Base-by-base conservation (phyloP, 2,329 filamentous ascomycete species). In the Thelonectria blattea region DNA sequence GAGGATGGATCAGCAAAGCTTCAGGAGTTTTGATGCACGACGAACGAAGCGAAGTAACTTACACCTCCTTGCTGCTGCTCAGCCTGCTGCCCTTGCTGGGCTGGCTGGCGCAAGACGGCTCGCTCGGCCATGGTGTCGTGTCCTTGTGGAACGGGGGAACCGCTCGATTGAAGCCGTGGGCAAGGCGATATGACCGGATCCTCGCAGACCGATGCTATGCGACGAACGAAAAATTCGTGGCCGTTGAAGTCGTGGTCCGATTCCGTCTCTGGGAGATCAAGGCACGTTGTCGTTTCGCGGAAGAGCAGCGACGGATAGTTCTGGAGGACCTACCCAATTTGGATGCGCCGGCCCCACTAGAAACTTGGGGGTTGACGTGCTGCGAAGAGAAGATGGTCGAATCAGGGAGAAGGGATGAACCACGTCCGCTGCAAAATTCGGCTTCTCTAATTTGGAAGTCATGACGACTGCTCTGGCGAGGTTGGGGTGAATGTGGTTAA, bases 21-120 rank as follows among this genome's bases (percentile, higher is more conserved):
- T 27, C 12, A 8, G 17, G 24, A 6, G 20, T 39, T 48, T 14
- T 18, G 24, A 43, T 46, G 51, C 50, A 34, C 63, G 30, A 12
- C n/a, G n/a, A n/a, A n/a, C n/a, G n/a, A n/a, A n/a, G n/a, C n/a
- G n/a, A n/a, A n/a, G n/a, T 60, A 24, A 73, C 72, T 68, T 71
- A 70, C 71, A 67, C 69, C 55, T 55, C 70, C 57, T 60, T 58
- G 60, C 53, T 66, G 69, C 52, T 71, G 65, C 49, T 66, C 65
- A 53, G 61, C 65, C 64, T 71, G 70, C 64, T 71, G 70, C 52
- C 62, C 65, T 43, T 47, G 34, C 34, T 37, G 45, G 51, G 66
- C 65, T 30, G 66, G 68, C 65, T 62, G 66, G 53, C 60, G 69
- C 46, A 63, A 50, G 61, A 67, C 71, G 56, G 63, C 64, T 65